phyloP scores from a whole-genome alignment of 2,329 filamentous ascomycete species.

The Beauveria brongniartii region DNA sequence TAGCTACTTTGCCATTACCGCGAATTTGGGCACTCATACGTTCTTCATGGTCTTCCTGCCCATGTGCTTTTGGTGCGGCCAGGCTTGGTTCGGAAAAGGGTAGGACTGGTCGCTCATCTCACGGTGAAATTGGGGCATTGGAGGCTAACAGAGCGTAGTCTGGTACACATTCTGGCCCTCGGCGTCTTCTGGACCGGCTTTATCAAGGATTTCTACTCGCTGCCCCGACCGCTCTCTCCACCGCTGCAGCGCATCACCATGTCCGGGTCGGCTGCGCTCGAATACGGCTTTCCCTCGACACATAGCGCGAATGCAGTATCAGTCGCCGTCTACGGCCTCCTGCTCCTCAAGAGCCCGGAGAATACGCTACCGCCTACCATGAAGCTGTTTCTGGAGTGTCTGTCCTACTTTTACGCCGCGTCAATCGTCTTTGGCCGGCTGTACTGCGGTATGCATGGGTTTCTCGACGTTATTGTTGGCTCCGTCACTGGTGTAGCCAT shows the following conservation, averaged over 20 bases:
- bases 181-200: conserved; percentile 88
- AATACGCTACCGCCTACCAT: conserved; percentile 51
- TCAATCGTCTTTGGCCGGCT: conserved; percentile 88
- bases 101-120: conserved; percentile 39
- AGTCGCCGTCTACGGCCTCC: conserved; percentile 76
- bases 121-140: neutral
- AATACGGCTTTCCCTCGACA: conserved; percentile 96
- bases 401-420: conserved; percentile 75
- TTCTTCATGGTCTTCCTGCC: conserved; percentile 97
- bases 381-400: conserved; percentile 53
- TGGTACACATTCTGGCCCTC: conserved; percentile 67
- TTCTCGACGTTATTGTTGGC: conserved; percentile 81
- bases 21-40: conserved; percentile 93
- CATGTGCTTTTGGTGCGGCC: conserved; percentile 94
- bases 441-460: conserved; percentile 98
- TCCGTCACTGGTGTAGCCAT: conserved; percentile 65
- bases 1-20: conserved; percentile 93
- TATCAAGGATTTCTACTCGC: conserved; percentile 86
- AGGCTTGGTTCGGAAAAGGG: conserved; percentile 78
- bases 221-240: conserved; percentile 85
- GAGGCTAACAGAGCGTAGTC: conserved; percentile 28
- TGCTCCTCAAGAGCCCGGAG: conserved; percentile 59
- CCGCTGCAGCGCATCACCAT: conserved; percentile 92
- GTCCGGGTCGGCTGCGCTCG: conserved; percentile 89
- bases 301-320: conserved; percentile 97